These are phyloP conservation scores for Quercus lobata DNA, from an alignment of 331 rosid species.

Conservation along the genomic window DNA sequence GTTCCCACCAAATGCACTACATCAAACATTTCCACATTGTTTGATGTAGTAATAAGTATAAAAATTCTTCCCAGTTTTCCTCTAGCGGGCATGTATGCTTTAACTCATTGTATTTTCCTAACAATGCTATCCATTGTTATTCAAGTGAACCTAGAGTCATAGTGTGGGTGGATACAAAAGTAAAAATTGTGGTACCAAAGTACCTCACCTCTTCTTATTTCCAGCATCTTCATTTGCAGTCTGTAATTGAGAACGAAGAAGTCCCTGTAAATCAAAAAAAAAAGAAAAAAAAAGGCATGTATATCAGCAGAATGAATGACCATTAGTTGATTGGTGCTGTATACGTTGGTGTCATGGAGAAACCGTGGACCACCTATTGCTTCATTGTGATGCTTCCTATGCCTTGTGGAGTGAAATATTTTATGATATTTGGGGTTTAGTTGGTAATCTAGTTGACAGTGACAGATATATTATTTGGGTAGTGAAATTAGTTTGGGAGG, in stretches of 20 bases:
- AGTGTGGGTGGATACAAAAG: neutral
- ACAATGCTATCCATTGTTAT: neutral
- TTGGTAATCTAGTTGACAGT: too few relatives aligned
- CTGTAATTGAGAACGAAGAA: slow-evolving; percentile 77
- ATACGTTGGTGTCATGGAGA: too few relatives aligned
- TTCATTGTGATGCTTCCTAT: too few relatives aligned
- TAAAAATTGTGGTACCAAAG: neutral
- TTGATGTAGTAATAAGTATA: neutral
- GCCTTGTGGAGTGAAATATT: too few relatives aligned
- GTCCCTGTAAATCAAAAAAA: slow-evolving; percentile 53
- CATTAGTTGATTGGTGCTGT: too few relatives aligned
- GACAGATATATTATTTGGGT: too few relatives aligned
- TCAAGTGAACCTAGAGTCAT: neutral
- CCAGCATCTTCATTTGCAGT: slow-evolving; percentile 75
- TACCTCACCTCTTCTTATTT: slow-evolving; percentile 61
- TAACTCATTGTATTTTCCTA: neutral
- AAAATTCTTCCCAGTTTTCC: neutral
- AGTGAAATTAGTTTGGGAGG: too few relatives aligned
- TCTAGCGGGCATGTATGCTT: neutral
- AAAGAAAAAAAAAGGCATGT: neutral
- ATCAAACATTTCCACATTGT: too few relatives aligned
- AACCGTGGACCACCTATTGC: too few relatives aligned
- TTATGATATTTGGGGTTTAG: too few relatives aligned
- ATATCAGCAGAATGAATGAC: too few relatives aligned
- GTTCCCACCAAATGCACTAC: too few relatives aligned